These are phyloP conservation scores for Salix udensis DNA, from an alignment of 345 rosid genomes.

Conservation along the genomic window DNA sequence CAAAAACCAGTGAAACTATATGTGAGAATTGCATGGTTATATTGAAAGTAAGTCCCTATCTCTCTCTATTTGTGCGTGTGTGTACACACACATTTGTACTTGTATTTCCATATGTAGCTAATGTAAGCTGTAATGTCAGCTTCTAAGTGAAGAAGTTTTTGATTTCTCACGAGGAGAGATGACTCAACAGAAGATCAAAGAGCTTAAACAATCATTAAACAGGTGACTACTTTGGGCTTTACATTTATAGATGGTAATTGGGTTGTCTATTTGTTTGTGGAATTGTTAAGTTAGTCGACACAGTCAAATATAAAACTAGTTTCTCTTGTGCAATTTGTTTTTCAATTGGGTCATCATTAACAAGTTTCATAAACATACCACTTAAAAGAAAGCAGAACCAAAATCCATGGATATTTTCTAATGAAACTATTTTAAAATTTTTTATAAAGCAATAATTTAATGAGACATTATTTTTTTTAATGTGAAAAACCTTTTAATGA, in stretches of 20 bases:
- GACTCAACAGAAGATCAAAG: constrained; percentile 96
- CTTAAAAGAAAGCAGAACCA: neutral
- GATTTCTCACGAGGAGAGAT: constrained; percentile 99
- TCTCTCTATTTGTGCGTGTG: neutral
- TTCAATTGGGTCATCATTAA: neutral
- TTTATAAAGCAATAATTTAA: neutral
- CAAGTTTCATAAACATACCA: neutral
- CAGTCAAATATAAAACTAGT: neutral
- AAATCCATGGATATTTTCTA: neutral
- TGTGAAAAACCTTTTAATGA: neutral
- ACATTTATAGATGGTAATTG: neutral
- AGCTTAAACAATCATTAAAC: constrained; percentile 91
- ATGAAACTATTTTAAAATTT: neutral
- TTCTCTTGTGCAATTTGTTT: neutral
- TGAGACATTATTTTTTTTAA: neutral
- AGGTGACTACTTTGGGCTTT: constrained; percentile 39
- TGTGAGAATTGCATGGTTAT: constrained; percentile 99
- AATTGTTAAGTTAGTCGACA: neutral
- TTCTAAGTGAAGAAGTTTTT: constrained; percentile 96
- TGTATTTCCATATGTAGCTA: constrained; percentile 4
- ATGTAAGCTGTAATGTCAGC: constrained; percentile 44
- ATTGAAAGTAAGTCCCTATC: constrained; percentile 56
- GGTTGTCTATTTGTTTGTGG: neutral
- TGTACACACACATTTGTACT: neutral
- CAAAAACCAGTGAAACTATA: constrained; percentile 98